Percentiles rank a stretch among this genome's conserved stretches.
Evolutionary conservation across 2,329 filamentous ascomycete genomes (phyloP).

Genomic region (Blastomyces silverae): DNA sequence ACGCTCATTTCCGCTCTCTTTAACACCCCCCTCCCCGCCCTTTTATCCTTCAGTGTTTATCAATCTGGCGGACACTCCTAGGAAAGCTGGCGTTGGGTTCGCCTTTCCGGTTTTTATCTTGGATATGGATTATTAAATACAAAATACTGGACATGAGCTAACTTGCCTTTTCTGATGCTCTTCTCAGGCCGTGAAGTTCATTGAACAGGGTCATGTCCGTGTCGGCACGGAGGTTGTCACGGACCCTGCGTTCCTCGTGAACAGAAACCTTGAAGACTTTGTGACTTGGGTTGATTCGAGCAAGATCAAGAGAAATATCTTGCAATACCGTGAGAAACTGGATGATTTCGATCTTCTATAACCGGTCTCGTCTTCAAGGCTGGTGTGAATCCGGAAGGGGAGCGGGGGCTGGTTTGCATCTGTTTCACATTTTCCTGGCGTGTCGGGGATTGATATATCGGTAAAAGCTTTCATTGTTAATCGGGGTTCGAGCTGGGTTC

Average conservation of each 20-base stretch:
- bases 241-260: conserved; percentile 83
- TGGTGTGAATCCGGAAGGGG: too few relatives aligned
- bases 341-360: conserved; percentile 91
- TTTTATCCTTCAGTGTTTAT: conserved; percentile 7
- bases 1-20: conserved; percentile 20
- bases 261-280: conserved; percentile 86
- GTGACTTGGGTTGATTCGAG: conserved; percentile 93
- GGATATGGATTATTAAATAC: neutral
- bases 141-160: neutral
- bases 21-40: conserved; percentile 13
- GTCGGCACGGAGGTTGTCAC: conserved; percentile 86
- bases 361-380: conserved; percentile 24
- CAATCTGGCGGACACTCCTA: too few relatives aligned
- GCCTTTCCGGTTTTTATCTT: neutral
- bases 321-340: conserved; percentile 89
- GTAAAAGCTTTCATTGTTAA: neutral
- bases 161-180: neutral
- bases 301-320: conserved; percentile 94
- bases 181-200: conserved; percentile 56
- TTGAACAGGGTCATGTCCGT: conserved; percentile 89
- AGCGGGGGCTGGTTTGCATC: neutral
- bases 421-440: conserved; percentile 8
- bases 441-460: neutral
- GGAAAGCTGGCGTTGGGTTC: too few relatives aligned
- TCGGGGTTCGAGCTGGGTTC: neutral